Base-by-base conservation (phyloP, 2,329 filamentous ascomycete species). In the Penicillium sp. region DNA sequence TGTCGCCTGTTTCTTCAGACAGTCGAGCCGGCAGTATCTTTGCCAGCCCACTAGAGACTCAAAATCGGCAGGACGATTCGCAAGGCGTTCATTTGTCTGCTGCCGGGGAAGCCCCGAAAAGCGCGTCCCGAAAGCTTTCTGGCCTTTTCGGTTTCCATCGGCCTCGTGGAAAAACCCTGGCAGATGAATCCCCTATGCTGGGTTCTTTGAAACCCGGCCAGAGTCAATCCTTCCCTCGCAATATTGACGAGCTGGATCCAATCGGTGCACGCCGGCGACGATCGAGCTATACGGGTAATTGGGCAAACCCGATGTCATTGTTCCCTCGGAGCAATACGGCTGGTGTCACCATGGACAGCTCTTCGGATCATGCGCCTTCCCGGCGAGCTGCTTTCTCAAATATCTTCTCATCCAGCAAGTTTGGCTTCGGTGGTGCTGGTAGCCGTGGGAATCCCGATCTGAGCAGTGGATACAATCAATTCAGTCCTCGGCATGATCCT, bases 201-300 rank as follows among this genome's bases (percentile, higher is more conserved):
- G 80, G 80, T 15, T 76, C 76, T n/a, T 62, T 82, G 53, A 81
- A 81, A 55, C 68, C 77, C 42, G 73, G 75, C 1, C 79, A 83
- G 54, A 83, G 79, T 53, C 80, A 82, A 54, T 83, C 80, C n/a
- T 77, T 83, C 61, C 81, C 81, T 13, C 72, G 79, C 32, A 74
- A 76, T 53, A 43, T 72, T 29, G 72, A 74, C 42, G 76, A 81
- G 8, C 63, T 75, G 35, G 77, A 80, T 56, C 69, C 75, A 4
- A 72, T 72, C 38, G 74, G 72, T 9, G 67, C 69, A 22, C 72
- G 74, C 48, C 72, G 75, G 48, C 74, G 81, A 22, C 76, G 80
- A 53, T 66, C 74, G 21, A 82, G 79, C 55, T 76, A 81, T 59
- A 79, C 79, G 6, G 75, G 75, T 8, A 77, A 77, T 63, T 79